Percentiles rank a stretch among this genome's conserved stretches.
These are phyloP conservation scores for Termitomyces sp. DNA, from an alignment of 768 basidiomycete species.

Conservation along the genomic window DNA sequence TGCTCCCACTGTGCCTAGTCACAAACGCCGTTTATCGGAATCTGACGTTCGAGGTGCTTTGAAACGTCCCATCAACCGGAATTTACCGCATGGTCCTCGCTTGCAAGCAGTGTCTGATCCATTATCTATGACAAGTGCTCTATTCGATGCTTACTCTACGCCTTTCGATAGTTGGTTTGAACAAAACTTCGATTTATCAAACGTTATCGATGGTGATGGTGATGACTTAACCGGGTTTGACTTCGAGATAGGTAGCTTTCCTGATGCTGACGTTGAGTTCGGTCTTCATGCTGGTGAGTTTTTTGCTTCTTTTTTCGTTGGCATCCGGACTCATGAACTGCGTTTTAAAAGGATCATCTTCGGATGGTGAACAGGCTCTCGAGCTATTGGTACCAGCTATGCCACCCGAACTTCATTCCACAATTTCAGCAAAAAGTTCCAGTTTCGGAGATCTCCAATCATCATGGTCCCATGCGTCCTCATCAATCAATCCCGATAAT, in stretches of 20 bases:
- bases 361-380: background rate
- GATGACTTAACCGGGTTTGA: slow-evolving; percentile 22
- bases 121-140: slow-evolving; percentile 3
- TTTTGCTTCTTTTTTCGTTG: background rate
- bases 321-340: background rate
- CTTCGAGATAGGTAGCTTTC: slow-evolving; percentile 18
- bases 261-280: background rate
- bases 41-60: slow-evolving; percentile 14
- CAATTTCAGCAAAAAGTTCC: background rate
- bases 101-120: slow-evolving; percentile 29
- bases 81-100: slow-evolving; percentile 15
- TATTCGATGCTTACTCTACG: slow-evolving; percentile 16
- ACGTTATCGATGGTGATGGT: slow-evolving; percentile 19
- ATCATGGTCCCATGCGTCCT: background rate
- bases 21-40: slow-evolving; percentile 38
- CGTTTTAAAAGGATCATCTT: background rate
- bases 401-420: background rate
- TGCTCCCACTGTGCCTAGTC: slow-evolving; percentile 11
- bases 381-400: background rate
- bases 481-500: background rate
- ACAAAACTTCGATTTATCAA: slow-evolving; percentile 25
- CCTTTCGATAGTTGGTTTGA: slow-evolving; percentile 34
- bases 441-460: background rate
- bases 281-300: background rate
- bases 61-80: slow-evolving; percentile 27